Conservation (phyloP, 352 stramenopile species). For the Phytophthora sansomeana region DNA sequence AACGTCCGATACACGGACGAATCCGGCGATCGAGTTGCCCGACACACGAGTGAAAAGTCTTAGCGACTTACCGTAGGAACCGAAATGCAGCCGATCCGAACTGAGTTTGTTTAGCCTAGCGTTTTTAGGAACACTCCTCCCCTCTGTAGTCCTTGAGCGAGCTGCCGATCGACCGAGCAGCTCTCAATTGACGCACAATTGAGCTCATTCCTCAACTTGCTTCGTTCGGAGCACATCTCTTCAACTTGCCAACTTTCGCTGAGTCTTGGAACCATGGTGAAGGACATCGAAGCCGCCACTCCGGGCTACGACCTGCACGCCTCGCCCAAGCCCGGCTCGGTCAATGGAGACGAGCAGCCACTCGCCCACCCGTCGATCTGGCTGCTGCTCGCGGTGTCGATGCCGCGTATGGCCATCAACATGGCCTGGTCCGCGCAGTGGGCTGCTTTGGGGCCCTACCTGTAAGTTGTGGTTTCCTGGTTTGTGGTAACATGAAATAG, state of each 20-base stretch:
- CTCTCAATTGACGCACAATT: conserved; percentile 14
- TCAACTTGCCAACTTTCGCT: not conserved
- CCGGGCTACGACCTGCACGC: conserved; percentile 34
- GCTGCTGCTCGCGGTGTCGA: conserved; percentile 32
- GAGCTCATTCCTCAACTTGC: conserved; percentile 34
- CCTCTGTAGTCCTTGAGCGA: conserved; percentile 13
- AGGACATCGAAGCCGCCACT: conserved; percentile 36
- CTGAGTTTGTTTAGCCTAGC: conserved; percentile 5
- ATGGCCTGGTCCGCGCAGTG: conserved; percentile 41
- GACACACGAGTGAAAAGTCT: not conserved
- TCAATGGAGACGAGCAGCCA: conserved; percentile 25
- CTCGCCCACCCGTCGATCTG: conserved; percentile 38
- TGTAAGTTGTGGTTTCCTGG: conserved; percentile 1
- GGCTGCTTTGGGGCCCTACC: conserved; percentile 50
- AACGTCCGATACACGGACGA: not conserved
- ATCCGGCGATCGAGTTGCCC: not conserved
- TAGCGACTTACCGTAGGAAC: conserved; percentile 1
- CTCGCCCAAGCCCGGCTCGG: conserved; percentile 31
- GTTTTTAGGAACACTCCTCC: not conserved
- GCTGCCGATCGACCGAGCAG: conserved; percentile 21
- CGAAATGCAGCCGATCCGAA: conserved; percentile 9
- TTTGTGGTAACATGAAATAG: too few species aligned
- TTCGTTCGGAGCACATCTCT: conserved; percentile 23
- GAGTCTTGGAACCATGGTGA: not conserved
- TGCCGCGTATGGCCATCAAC: conserved; percentile 42